Conservation (phyloP, 352 stramenopile genomes). For the Pythium folliculosum region DNA sequence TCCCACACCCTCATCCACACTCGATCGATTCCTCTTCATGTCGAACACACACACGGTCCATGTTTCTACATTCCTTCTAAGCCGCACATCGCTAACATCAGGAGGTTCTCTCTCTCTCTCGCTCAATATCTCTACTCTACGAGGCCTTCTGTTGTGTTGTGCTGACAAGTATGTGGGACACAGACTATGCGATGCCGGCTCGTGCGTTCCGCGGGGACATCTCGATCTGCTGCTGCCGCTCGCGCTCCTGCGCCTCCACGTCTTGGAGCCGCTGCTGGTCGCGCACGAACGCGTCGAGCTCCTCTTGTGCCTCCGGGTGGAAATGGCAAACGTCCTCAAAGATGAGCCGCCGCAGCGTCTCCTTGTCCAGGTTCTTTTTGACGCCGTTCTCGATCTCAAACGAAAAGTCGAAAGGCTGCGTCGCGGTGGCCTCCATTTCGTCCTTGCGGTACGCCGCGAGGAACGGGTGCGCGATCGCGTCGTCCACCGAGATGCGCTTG, state of each 20-base stretch:
- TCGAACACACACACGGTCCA: background rate
- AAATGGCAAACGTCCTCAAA: conserved; percentile 88
- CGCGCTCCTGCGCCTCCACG: conserved; percentile 29
- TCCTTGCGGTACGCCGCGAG: conserved; percentile 60
- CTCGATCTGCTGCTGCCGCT: conserved; percentile 26
- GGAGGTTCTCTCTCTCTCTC: background rate
- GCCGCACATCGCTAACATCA: too few species aligned
- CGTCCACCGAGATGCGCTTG: conserved; percentile 69
- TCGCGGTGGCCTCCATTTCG: conserved; percentile 43
- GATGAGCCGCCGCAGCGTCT: conserved; percentile 75
- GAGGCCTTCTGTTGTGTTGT: background rate
- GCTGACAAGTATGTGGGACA: background rate
- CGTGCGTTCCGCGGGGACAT: conserved; percentile 19
- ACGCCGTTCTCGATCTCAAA: conserved; percentile 66
- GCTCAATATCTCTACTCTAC: background rate
- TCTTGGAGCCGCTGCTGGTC: conserved; percentile 49
- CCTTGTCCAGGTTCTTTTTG: conserved; percentile 68
- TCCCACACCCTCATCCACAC: background rate
- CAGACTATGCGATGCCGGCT: conserved; percentile 23
- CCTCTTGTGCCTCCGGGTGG: conserved; percentile 64
- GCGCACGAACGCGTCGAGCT: conserved; percentile 53
- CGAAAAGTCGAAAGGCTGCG: conserved; percentile 73
- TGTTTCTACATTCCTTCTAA: background rate
- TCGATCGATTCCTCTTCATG: background rate
- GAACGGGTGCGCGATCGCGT: conserved; percentile 80